Evolutionary conservation across 1,139 yeast genomes (phyloP).

Genomic region (Taphrina flavorubra): DNA sequence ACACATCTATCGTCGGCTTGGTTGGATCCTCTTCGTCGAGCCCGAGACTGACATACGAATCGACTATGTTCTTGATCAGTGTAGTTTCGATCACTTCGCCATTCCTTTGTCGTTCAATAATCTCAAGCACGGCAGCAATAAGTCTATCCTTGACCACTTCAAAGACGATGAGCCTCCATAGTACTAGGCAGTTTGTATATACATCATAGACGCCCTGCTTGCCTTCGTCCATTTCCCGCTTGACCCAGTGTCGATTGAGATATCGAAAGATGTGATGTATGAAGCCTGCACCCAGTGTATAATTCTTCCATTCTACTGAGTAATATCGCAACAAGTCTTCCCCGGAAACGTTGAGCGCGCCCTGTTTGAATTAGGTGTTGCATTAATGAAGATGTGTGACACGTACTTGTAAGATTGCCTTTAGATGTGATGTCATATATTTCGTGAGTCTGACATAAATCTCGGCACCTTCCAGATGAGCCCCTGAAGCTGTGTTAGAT

Average conservation of each 20-base stretch:
- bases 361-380: slow-evolving; percentile 28
- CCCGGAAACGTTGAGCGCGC: slow-evolving; percentile 49
- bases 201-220: slow-evolving; percentile 88
- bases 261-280: slow-evolving; percentile 93
- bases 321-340: slow-evolving; percentile 84
- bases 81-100: slow-evolving; percentile 75
- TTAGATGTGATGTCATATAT: slow-evolving; percentile 69
- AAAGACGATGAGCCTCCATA: slow-evolving; percentile 88
- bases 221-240: slow-evolving; percentile 95
- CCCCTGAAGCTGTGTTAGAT: slow-evolving; percentile 40
- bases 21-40: slow-evolving; percentile 67
- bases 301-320: slow-evolving; percentile 86
- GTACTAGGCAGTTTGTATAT: slow-evolving; percentile 79
- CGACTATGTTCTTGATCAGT: slow-evolving; percentile 74
- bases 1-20: slow-evolving; percentile 80
- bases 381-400: neutral
- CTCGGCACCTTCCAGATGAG: slow-evolving; percentile 79
- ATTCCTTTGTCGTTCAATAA: slow-evolving; percentile 77
- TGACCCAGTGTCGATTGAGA: slow-evolving; percentile 97
- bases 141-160: slow-evolving; percentile 65
- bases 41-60: slow-evolving; percentile 69
- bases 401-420: slow-evolving; percentile 45
- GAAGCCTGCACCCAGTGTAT: slow-evolving; percentile 87
- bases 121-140: slow-evolving; percentile 72
- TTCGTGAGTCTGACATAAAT: slow-evolving; percentile 73